Percentiles rank a stretch among this genome's conserved stretches.
Conservation (phyloP, 768 basidiomycete species). For the Leccinum sublutescens region DNA sequence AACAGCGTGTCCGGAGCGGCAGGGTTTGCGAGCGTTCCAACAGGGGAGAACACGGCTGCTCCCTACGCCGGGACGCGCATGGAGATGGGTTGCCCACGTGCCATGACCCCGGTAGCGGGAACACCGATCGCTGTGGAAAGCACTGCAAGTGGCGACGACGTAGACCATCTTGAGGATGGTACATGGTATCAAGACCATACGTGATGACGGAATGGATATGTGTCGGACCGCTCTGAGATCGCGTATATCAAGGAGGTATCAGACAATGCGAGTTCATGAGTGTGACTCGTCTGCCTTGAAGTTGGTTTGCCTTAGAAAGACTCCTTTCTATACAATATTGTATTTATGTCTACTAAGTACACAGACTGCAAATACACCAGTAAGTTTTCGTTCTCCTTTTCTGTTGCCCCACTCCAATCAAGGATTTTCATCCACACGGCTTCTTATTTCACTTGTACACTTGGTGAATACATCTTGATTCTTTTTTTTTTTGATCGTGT, state of each 20-base stretch:
- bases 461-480: no score
- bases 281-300: no score
- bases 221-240: not conserved
- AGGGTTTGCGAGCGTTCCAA: slow-evolving; percentile 5
- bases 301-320: no score
- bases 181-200: not conserved
- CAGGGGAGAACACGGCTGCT: not conserved
- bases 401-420: no score
- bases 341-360: no score
- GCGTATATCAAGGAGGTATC: slow-evolving; percentile 10
- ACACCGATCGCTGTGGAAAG: not conserved
- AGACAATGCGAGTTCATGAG: no score
- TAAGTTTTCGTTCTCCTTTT: no score
- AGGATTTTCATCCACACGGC: no score
- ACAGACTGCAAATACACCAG: no score
- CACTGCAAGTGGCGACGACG: not conserved
- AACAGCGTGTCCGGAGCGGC: slow-evolving; percentile 9
- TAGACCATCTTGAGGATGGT: not conserved
- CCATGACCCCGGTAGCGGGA: not conserved
- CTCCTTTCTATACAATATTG: no score
- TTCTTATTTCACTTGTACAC: no score
- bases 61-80: not conserved
- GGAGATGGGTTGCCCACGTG: not conserved
- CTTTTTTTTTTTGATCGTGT: no score
- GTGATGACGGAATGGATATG: not conserved